phyloP scores from a whole-genome alignment of 2,329 filamentous ascomycete species.

The Sclerotinia nivalis region DNA sequence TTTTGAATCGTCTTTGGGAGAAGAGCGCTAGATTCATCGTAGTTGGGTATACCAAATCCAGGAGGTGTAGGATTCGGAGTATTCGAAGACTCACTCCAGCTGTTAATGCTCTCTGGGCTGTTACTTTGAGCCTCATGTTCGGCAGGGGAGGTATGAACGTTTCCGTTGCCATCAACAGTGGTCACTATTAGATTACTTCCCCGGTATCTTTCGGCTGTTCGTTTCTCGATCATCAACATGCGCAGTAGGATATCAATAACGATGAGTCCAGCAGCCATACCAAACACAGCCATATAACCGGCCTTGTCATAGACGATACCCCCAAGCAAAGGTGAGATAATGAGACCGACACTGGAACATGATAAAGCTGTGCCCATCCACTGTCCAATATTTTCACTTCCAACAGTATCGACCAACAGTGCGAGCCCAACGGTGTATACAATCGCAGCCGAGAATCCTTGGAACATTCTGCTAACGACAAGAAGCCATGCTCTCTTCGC shows the following conservation, averaged over 20 bases:
- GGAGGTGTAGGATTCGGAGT: slow-evolving; percentile 5
- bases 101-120: background rate
- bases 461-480: slow-evolving; percentile 21
- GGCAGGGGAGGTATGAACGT: background rate
- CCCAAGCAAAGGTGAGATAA: slow-evolving; percentile 50
- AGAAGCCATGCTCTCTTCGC: slow-evolving; percentile 16
- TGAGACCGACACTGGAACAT: slow-evolving; percentile 56
- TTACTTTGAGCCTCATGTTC: background rate
- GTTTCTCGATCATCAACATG: slow-evolving; percentile 57
- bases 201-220: slow-evolving; percentile 48
- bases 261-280: slow-evolving; percentile 56
- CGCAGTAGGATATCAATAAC: slow-evolving; percentile 55
- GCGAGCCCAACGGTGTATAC: slow-evolving; percentile 74
- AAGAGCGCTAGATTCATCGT: slow-evolving; percentile 11
- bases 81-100: background rate
- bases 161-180: background rate
- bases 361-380: slow-evolving; percentile 61
- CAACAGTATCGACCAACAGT: slow-evolving; percentile 68
- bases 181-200: slow-evolving; percentile 41
- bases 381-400: slow-evolving; percentile 58
- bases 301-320: slow-evolving; percentile 36
- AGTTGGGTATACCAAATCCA: slow-evolving; percentile 15
- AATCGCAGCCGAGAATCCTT: slow-evolving; percentile 57
- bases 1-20: background rate
- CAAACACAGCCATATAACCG: slow-evolving; percentile 61